Percentiles rank a stretch among this genome's conserved stretches.
Evolutionary conservation across 768 basidiomycete genomes (phyloP).

Genomic region (Boletus speciosus): DNA sequence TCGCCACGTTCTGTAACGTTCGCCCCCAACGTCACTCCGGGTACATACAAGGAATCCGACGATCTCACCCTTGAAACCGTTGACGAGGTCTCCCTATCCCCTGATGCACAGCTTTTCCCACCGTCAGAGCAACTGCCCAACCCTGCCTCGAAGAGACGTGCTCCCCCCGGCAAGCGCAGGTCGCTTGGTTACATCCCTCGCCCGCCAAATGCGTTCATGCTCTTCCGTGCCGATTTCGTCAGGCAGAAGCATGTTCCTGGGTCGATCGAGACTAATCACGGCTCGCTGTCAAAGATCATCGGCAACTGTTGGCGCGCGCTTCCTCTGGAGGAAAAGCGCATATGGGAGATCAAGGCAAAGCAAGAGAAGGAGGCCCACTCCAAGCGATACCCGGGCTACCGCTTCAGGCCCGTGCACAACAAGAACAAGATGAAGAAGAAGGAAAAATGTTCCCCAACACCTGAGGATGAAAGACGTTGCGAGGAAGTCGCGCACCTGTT

Average conservation of each 20-base stretch:
- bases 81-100: slow-evolving; percentile 31
- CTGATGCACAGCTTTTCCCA: slow-evolving; percentile 48
- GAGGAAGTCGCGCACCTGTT: slow-evolving; percentile 62
- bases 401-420: slow-evolving; percentile 44
- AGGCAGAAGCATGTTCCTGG: slow-evolving; percentile 48
- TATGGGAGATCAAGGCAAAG: slow-evolving; percentile 73
- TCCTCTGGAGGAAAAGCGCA: slow-evolving; percentile 63
- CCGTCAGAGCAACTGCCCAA: slow-evolving; percentile 44
- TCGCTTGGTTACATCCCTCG: slow-evolving; percentile 43
- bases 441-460: slow-evolving; percentile 15
- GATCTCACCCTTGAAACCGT: slow-evolving; percentile 21
- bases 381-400: slow-evolving; percentile 61
- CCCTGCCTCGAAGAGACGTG: slow-evolving; percentile 42
- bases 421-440: slow-evolving; percentile 46
- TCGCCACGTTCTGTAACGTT: slow-evolving; percentile 55
- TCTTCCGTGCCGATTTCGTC: slow-evolving; percentile 36
- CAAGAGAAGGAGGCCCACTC: slow-evolving; percentile 73
- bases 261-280: slow-evolving; percentile 48
- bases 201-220: slow-evolving; percentile 35
- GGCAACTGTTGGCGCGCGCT: slow-evolving; percentile 64
- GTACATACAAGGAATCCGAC: slow-evolving; percentile 42
- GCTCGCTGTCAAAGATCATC: slow-evolving; percentile 48
- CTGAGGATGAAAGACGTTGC: slow-evolving; percentile 32
- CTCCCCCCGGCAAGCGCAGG: slow-evolving; percentile 59
- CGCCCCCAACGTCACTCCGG: slow-evolving; percentile 59